Evolutionary conservation across 2,329 filamentous ascomycete genomes (phyloP).

Genomic region (Fusarium devonianum): DNA sequence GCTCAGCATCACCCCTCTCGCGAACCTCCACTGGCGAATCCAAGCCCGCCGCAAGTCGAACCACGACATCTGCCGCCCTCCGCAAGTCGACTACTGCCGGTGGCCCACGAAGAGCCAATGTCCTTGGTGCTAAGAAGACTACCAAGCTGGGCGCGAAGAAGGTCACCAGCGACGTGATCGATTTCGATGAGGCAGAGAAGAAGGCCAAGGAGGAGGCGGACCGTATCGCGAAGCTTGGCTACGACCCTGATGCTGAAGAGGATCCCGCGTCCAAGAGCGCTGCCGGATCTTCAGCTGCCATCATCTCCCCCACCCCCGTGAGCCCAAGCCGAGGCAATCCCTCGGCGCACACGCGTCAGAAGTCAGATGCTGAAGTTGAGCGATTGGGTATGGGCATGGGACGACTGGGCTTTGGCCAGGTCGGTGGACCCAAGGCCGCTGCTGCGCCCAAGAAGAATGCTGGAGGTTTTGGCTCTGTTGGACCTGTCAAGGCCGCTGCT

Average conservation of each 20-base stretch:
- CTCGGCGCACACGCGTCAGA: constrained; percentile 63
- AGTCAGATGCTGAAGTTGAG: constrained; percentile 81
- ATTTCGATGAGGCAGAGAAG: constrained; percentile 97
- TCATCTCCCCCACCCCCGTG: constrained; percentile 77
- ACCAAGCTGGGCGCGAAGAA: constrained; percentile 93
- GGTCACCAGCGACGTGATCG: constrained; percentile 78
- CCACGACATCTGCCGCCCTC: constrained; percentile 80
- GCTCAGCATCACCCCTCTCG: constrained; percentile 83
- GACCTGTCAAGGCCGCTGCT: constrained; percentile 71
- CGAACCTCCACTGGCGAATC: constrained; percentile 62
- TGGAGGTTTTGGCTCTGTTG: constrained; percentile 86
- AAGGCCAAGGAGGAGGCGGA: constrained; percentile 98
- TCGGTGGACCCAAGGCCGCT: constrained; percentile 69
- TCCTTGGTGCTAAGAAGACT: constrained; percentile 85
- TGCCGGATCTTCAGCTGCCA: constrained; percentile 64
- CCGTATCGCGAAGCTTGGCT: constrained; percentile 92
- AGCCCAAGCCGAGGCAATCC: constrained; percentile 68
- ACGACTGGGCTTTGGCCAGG: constrained; percentile 86
- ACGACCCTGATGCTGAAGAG: constrained; percentile 88
- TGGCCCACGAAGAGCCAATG: constrained; percentile 79
- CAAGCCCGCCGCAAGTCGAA: constrained; percentile 71
- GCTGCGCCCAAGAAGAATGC: constrained; percentile 72
- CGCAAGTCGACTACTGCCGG: constrained; percentile 73
- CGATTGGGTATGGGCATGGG: constrained; percentile 87
- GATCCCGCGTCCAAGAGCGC: constrained; percentile 55